A percentile compares a stretch with the other conserved stretches of the same genome.
These are phyloP conservation scores for Penicillium sp. DNA, from an alignment of 2,329 filamentous ascomycete genomes.

Conservation along the genomic window DNA sequence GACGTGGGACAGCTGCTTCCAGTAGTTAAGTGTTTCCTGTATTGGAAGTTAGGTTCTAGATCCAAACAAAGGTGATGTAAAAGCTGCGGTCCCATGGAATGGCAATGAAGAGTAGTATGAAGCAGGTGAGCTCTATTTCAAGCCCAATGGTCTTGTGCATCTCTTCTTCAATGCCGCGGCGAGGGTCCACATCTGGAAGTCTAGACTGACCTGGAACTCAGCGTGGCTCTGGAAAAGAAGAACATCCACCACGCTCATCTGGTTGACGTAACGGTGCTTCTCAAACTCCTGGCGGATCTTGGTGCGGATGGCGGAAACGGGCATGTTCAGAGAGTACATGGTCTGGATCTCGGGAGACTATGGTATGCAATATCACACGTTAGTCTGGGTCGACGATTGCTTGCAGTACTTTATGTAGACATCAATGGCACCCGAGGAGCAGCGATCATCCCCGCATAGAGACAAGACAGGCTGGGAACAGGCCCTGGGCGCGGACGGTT, in stretches of 20 bases:
- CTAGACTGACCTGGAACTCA: conserved; percentile 76
- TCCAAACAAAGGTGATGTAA: too few relatives aligned
- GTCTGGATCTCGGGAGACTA: conserved; percentile 95
- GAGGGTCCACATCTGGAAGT: not conserved
- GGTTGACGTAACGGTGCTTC: conserved; percentile 87
- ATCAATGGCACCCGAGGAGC: not conserved
- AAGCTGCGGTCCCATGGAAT: not conserved
- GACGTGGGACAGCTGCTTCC: conserved; percentile 94
- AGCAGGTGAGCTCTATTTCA: not conserved
- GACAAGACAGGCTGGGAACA: conserved; percentile 3
- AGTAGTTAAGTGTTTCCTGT: conserved; percentile 98
- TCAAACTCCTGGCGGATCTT: conserved; percentile 97
- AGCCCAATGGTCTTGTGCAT: not conserved
- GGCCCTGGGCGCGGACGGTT: conserved; percentile 1
- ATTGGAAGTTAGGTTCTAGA: conserved; percentile 1
- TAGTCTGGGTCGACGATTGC: conserved; percentile 5
- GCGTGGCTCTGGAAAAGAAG: conserved; percentile 85
- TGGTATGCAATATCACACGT: conserved; percentile 6
- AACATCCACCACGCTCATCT: conserved; percentile 83
- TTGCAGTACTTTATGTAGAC: not conserved
- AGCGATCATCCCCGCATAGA: not conserved
- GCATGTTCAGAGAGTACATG: conserved; percentile 92
- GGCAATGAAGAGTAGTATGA: not conserved
- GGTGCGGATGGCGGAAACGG: conserved; percentile 81
- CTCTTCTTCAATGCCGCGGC: not conserved